Evolutionary conservation across 2,329 filamentous ascomycete species (phyloP).

Genomic region (Aspergillus cejpii): DNA sequence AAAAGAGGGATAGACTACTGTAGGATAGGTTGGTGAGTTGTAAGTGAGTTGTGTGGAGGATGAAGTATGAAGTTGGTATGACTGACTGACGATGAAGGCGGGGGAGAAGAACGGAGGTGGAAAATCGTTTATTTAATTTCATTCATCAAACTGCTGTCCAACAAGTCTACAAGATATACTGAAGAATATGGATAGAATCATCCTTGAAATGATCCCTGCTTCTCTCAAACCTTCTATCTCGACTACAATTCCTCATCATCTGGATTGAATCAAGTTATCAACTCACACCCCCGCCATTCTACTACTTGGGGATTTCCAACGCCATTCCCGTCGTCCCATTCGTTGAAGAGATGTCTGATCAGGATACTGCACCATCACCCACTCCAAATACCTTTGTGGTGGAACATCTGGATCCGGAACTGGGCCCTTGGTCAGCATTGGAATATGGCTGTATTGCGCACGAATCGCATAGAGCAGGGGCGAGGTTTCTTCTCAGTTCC

Average conservation of each 20-base stretch:
- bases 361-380: slow-evolving; percentile 14
- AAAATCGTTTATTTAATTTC: too few relatives aligned
- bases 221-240: too few relatives aligned
- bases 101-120: too few relatives aligned
- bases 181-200: not conserved
- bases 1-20: too few relatives aligned
- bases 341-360: slow-evolving; percentile 6
- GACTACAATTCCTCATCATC: too few relatives aligned
- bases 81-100: too few relatives aligned
- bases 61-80: not conserved
- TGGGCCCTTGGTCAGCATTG: slow-evolving; percentile 87
- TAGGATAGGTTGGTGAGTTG: not conserved
- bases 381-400: slow-evolving; percentile 74
- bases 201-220: too few relatives aligned
- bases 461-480: slow-evolving; percentile 63
- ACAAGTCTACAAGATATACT: not conserved
- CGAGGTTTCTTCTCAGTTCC: slow-evolving; percentile 74
- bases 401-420: slow-evolving; percentile 90
- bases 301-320: too few relatives aligned
- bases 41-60: not conserved
- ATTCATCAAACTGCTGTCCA: not conserved
- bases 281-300: too few relatives aligned
- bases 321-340: not conserved
- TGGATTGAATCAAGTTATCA: too few relatives aligned
- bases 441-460: slow-evolving; percentile 84